Conservation (phyloP, 768 basidiomycete genomes). For the Macrolepiota dolichaula region DNA sequence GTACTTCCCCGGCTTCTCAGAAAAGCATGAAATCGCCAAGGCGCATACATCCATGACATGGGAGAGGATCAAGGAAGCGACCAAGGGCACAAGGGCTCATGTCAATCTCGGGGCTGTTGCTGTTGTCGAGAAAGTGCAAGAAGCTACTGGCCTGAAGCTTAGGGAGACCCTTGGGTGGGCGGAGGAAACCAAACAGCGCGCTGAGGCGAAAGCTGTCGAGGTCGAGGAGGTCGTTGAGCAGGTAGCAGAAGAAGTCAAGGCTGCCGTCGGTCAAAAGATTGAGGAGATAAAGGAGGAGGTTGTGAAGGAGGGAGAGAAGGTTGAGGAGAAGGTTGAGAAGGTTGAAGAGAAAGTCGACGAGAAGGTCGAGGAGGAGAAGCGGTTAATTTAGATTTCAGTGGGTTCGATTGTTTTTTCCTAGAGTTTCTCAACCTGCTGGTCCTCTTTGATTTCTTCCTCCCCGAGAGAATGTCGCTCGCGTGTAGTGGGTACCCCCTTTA, state of each 20-base stretch:
- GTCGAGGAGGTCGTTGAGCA: slow-evolving; percentile 25
- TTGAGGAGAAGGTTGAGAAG: slow-evolving; percentile 13
- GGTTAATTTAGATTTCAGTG: not conserved
- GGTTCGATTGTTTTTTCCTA: not conserved
- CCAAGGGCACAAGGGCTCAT: slow-evolving; percentile 41
- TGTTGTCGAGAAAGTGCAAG: slow-evolving; percentile 56
- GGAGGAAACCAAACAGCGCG: slow-evolving; percentile 14
- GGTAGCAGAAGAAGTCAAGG: slow-evolving; percentile 9
- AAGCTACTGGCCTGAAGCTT: slow-evolving; percentile 71
- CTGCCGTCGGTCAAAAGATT: slow-evolving; percentile 10
- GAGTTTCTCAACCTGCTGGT: not conserved
- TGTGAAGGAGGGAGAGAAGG: slow-evolving; percentile 7
- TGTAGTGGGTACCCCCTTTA: not conserved
- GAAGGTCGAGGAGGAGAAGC: slow-evolving; percentile 17
- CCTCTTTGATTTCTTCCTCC: not conserved
- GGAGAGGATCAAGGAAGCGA: slow-evolving; percentile 52
- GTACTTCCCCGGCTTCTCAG: slow-evolving; percentile 66
- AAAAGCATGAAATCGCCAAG: slow-evolving; percentile 62
- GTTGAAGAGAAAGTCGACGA: slow-evolving; percentile 21
- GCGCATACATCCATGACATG: slow-evolving; percentile 59
- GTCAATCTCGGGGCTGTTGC: slow-evolving; percentile 41
- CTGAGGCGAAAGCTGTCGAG: slow-evolving; percentile 21
- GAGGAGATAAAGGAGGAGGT: slow-evolving; percentile 15
- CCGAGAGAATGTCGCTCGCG: not conserved
- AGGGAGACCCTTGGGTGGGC: slow-evolving; percentile 53